Evolutionary conservation across 495 filamentous ascomycete genomes (phyloP).

Genomic region (Amniculicola lignicola): DNA sequence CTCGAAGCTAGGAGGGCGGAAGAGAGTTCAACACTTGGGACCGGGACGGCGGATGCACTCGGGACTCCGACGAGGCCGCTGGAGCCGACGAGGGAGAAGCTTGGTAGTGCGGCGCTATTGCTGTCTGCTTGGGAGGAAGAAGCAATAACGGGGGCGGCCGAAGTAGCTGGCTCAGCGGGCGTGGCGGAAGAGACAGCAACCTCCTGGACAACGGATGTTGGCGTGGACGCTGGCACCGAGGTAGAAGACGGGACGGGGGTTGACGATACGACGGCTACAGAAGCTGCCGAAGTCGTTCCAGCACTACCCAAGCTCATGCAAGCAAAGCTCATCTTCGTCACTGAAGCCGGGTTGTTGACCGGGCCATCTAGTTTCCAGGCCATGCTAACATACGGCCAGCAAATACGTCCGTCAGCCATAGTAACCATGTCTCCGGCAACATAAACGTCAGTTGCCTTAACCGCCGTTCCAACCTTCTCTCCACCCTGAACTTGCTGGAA

Average conservation of each 20-base stretch:
- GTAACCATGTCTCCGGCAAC: constrained; percentile 55
- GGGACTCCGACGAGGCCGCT: background rate
- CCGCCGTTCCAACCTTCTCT: constrained; percentile 44
- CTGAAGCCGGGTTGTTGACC: constrained; percentile 1
- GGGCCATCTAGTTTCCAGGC: constrained; percentile 12
- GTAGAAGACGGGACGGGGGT: background rate
- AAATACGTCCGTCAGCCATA: constrained; percentile 47
- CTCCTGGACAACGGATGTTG: constrained; percentile 1
- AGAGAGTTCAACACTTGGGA: too few relatives aligned
- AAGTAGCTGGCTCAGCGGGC: background rate
- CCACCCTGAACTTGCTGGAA: constrained; percentile 52
- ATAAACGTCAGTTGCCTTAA: constrained; percentile 46
- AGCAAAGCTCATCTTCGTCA: constrained; percentile 48
- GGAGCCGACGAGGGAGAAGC: background rate
- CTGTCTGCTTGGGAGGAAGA: background rate
- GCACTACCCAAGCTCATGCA: constrained; percentile 39
- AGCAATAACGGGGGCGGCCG: background rate
- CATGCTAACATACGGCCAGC: constrained; percentile 53
- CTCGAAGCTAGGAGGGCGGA: too few relatives aligned
- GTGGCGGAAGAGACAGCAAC: background rate
- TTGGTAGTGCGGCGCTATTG: background rate
- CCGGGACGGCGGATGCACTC: too few relatives aligned
- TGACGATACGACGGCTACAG: background rate
- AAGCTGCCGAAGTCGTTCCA: background rate
- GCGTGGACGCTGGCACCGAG: background rate